Evolutionary conservation across 2,329 filamentous ascomycete genomes (phyloP).

Genomic region (Cladosporium sphaerospermum): DNA sequence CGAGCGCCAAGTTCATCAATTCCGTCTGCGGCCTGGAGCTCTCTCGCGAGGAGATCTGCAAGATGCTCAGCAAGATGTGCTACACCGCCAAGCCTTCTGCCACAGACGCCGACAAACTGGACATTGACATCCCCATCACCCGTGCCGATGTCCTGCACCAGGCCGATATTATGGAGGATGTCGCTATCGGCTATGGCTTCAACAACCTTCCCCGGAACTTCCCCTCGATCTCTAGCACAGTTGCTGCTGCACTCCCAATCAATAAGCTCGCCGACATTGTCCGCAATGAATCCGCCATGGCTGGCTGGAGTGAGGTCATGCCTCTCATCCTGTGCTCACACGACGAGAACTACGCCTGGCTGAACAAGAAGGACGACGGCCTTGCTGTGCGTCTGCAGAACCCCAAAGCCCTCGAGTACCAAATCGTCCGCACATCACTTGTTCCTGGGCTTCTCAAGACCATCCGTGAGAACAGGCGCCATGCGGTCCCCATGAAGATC

Average conservation of each 20-base stretch:
- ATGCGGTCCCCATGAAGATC: conserved; percentile 82
- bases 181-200: conserved; percentile 94
- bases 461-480: conserved; percentile 85
- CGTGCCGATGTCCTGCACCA: conserved; percentile 93
- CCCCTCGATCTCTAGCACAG: conserved; percentile 76
- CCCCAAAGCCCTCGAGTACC: conserved; percentile 88
- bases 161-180: conserved; percentile 97
- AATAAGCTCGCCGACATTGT: conserved; percentile 95
- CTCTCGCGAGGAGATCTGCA: conserved; percentile 67
- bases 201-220: conserved; percentile 87
- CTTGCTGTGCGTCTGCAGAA: conserved; percentile 82
- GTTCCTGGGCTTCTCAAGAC: conserved; percentile 88
- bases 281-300: conserved; percentile 80
- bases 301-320: conserved; percentile 94
- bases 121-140: conserved; percentile 79
- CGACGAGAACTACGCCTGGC: conserved; percentile 95
- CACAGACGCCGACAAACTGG: conserved; percentile 58
- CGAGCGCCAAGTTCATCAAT: conserved; percentile 90
- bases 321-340: conserved; percentile 94
- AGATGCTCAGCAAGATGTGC: conserved; percentile 82
- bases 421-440: conserved; percentile 81
- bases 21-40: conserved; percentile 78
- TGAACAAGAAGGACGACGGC: conserved; percentile 82
- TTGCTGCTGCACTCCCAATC: conserved; percentile 79
- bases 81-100: conserved; percentile 71